Percentiles rank a stretch among this genome's conserved stretches.
phyloP scores from a whole-genome alignment of 2,329 filamentous ascomycete genomes.

The Aquanectria penicillioides region DNA sequence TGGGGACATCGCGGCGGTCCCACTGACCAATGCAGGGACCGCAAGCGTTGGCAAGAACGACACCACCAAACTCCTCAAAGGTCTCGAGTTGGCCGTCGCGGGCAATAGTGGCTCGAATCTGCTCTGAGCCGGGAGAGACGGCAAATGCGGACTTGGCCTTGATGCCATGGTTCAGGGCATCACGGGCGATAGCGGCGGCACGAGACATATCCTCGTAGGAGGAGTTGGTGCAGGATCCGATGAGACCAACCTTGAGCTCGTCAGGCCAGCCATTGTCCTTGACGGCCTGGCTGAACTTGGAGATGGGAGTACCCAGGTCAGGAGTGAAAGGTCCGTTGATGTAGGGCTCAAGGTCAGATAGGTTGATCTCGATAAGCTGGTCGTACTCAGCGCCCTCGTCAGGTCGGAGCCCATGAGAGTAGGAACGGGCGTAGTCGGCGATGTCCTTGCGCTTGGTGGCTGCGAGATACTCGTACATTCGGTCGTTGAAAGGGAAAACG shows the following conservation, averaged over 20 bases:
- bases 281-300: constrained; percentile 86
- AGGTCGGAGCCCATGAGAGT: constrained; percentile 85
- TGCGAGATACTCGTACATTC: constrained; percentile 94
- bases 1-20: constrained; percentile 93
- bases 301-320: constrained; percentile 92
- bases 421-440: constrained; percentile 86
- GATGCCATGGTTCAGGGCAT: constrained; percentile 88
- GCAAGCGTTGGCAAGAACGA: constrained; percentile 93
- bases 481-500: constrained; percentile 96
- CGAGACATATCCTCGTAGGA: constrained; percentile 99
- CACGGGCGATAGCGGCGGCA: constrained; percentile 90
- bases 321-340: constrained; percentile 98
- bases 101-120: constrained; percentile 93
- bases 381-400: constrained; percentile 94
- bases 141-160: constrained; percentile 93
- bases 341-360: constrained; percentile 90
- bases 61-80: constrained; percentile 86
- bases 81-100: constrained; percentile 87
- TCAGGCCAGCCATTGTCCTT: constrained; percentile 89
- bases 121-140: constrained; percentile 95
- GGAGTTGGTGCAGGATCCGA: constrained; percentile 98
- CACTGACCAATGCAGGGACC: constrained; percentile 95
- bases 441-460: constrained; percentile 92
- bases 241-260: constrained; percentile 90
- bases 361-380: constrained; percentile 87